Evolutionary conservation across 75 land plant species (phyloP), one percentile per base, ranked within the genome.

Genomic region (Chamaecyparis obtusa): DNA sequence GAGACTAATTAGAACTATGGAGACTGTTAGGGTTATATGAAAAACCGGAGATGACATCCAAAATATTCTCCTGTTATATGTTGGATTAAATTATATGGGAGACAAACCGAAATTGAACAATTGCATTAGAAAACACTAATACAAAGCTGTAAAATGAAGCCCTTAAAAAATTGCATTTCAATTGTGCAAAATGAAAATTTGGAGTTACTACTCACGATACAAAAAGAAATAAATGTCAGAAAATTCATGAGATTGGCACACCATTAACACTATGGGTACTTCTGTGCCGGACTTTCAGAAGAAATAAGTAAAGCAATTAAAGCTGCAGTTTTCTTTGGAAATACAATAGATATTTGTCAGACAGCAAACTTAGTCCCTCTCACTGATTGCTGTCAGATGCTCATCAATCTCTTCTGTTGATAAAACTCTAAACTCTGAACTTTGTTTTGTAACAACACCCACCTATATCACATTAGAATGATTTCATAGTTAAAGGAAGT

Each of bases 351-450:
- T 11, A 24, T 32, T 30, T 74, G 14, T 74, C n/a, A 32, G 76
- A 74, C 83, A 46, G 48, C 9, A 44, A 46, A 27, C 82, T 30
- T 81, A 95, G 86, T 96, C 98, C 27, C 95, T 92, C 89, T 96
- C 96, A 83, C 96, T 94, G 83, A 96, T 96, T 43, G 96, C 93
- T 60, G 94, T 94, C 88, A 95, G 88, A 86, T 96, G 98, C 79
- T 96, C 95, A 88, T 96, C 98, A 86, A 96, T 94, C 88, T 96
- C 95, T 67, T 91, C 97, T 72, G 93, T 95, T 39, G 96, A 82
- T 48, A 96, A 75, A 17, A 92, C 92, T 55, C 92, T 87, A 89
- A 96, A 96, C 41, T 85, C 84, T 19, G 90, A 92, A 90, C 92
- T 89, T 30, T 87, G 87, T 79, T 85, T 75, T 60, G 90, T 91